Evolutionary conservation across 1,284 basidiomycete genomes (phyloP), one percentile per base, ranked within the genome.

Genomic region (Rhodotorula sp.): DNA sequence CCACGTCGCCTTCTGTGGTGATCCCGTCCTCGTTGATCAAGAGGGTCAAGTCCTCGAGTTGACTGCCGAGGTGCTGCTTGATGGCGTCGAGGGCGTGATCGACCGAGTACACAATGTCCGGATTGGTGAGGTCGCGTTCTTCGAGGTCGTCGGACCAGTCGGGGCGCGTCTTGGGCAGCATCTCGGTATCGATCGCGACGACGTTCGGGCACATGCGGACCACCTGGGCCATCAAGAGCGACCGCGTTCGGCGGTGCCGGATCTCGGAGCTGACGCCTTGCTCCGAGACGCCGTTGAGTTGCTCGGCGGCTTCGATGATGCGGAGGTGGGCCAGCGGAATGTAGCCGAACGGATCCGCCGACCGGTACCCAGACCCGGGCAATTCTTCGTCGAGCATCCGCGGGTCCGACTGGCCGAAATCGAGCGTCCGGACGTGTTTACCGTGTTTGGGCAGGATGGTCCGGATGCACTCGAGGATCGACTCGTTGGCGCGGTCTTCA

Each of bases 371-470:
- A 43, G 54, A n/a, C 3, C 21, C 54, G 23, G n/a, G 43, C 31
- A 16, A 29, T 16, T 65, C 65, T 43, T 23, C n/a, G 23, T 47
- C 23, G 23, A 64, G 46, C 62, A 68, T 60, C 34, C 49, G 57
- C 10, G 23, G 51, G 43, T 60, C 58, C n/a, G 49, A 39, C 47
- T 74, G 69, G 16, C 59, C 62, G 60, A 71, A 68, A 29, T 63
- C 62, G 58, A 74, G 62, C 26, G 56, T 49, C 26, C 49, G 43
- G 54, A 74, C 64, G 61, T 69, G 68, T 1, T 15, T 61, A 4
- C 59, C 62, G 31, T 64, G 70, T 4, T 66, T 57, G 0, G 73
- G 70, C 7, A 72, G 63, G 61, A 74, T 62, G 16, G 58, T 34
- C 31, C 26, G 43, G 68, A 69, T 49, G 51, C 67, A 64, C n/a